Evolutionary conservation across 768 basidiomycete species (phyloP).

Genomic region (Paxillus ammoniavirescens): DNA sequence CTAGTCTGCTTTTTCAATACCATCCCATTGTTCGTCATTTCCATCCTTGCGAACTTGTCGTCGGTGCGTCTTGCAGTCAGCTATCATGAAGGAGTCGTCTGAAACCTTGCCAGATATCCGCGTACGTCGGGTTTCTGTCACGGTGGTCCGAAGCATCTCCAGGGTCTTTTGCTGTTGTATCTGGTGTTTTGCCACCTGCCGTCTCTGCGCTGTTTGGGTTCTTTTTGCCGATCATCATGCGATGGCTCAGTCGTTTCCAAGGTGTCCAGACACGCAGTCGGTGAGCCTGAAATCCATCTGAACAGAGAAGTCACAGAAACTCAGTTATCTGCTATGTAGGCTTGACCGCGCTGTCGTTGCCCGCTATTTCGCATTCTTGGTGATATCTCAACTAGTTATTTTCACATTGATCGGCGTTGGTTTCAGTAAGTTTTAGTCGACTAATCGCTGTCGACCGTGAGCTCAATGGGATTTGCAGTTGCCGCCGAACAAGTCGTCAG

Average conservation of each 20-base stretch:
- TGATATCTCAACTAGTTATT: conserved; percentile 90
- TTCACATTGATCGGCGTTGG: conserved; percentile 91
- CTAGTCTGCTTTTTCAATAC: conserved; percentile 94
- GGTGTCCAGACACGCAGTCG: conserved; percentile 40
- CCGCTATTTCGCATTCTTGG: conserved; percentile 90
- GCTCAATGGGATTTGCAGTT: conserved; percentile 18
- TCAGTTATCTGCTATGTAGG: conserved; percentile 38
- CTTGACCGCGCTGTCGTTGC: conserved; percentile 91
- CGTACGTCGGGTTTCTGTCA: conserved; percentile 74
- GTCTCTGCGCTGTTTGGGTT: conserved; percentile 88
- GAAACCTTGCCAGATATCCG: conserved; percentile 31
- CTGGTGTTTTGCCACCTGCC: conserved; percentile 90
- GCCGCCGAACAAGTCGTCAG: conserved; percentile 40
- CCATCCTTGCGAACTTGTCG: conserved; percentile 87
- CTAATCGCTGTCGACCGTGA: neutral
- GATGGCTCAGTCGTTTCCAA: conserved; percentile 73
- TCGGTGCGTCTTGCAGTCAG: conserved; percentile 46
- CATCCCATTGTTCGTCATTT: conserved; percentile 86
- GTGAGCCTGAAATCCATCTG: conserved; percentile 12
- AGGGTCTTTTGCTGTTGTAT: conserved; percentile 75
- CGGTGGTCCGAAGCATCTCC: conserved; percentile 65
- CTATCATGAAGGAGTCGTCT: neutral
- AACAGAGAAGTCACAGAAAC: neutral
- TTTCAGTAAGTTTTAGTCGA: conserved; percentile 58
- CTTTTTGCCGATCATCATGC: conserved; percentile 90